Evolutionary conservation across 208 protist genomes (phyloP).

Genomic region (Trypanosoma avium): DNA sequence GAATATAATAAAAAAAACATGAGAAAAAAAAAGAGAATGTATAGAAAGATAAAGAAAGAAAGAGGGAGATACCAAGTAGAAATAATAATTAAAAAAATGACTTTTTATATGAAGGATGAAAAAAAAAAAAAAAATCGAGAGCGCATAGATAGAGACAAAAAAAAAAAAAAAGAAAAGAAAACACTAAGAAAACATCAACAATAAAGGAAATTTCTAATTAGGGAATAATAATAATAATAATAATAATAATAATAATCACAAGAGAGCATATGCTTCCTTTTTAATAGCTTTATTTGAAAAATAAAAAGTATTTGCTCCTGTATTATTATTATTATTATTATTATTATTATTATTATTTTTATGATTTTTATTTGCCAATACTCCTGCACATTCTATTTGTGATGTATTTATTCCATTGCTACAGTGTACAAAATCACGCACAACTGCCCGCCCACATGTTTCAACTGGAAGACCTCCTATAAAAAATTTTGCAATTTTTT

Average conservation of each 20-base stretch:
- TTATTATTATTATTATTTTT: too few species aligned
- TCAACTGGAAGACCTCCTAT: constrained; percentile 45
- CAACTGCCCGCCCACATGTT: constrained; percentile 47
- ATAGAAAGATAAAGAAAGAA: too few species aligned
- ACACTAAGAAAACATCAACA: background rate
- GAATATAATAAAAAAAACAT: too few species aligned
- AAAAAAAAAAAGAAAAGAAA: too few species aligned
- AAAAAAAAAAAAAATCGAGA: too few species aligned
- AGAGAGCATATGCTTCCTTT: constrained; percentile 27
- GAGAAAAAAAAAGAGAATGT: too few species aligned
- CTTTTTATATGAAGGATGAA: too few species aligned
- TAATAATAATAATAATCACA: constrained; percentile 1
- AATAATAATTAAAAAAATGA: too few species aligned
- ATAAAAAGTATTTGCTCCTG: constrained; percentile 10
- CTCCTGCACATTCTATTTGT: constrained; percentile 8
- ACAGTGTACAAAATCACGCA: constrained; percentile 37
- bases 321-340: background rate
- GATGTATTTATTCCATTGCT: background rate
- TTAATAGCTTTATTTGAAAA: constrained; percentile 31
- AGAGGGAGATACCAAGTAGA: too few species aligned
- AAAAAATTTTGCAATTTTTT: constrained; percentile 49
- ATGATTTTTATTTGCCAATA: too few species aligned
- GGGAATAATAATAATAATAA: background rate
- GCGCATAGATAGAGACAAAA: too few species aligned
- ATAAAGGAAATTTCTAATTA: too few species aligned